A percentile compares a stretch with the other conserved stretches of the same genome.
Conservation (phyloP, 495 filamentous ascomycete genomes). For the Penicillium parvum region DNA sequence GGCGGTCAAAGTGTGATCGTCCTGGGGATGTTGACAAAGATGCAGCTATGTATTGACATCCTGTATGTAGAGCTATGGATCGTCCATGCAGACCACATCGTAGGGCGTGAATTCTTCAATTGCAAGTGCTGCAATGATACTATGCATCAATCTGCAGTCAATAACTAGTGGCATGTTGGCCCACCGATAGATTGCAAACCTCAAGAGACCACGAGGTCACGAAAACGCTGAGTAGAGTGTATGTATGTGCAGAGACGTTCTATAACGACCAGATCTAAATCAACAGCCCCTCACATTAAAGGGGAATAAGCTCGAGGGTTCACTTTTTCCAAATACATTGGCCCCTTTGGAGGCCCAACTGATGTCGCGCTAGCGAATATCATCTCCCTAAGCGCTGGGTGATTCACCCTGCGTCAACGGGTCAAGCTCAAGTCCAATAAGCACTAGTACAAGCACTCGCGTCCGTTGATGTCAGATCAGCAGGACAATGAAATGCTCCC, state of each 20-base stretch:
- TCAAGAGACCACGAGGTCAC: conserved; percentile 8
- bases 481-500: conserved; percentile 10
- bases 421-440: conserved; percentile 4
- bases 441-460: too few relatives aligned
- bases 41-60: too few relatives aligned
- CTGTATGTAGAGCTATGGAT: too few relatives aligned
- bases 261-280: conserved; percentile 18
- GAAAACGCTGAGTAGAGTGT: background rate
- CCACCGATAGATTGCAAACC: conserved; percentile 7
- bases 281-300: too few relatives aligned
- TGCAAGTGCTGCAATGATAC: too few relatives aligned
- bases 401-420: conserved; percentile 17
- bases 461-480: conserved; percentile 11
- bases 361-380: background rate
- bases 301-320: too few relatives aligned
- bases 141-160: background rate
- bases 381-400: background rate
- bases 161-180: background rate
- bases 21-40: too few relatives aligned
- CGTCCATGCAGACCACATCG: too few relatives aligned
- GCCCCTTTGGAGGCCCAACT: conserved; percentile 10
- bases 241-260: conserved; percentile 5
- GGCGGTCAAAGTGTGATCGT: too few relatives aligned
- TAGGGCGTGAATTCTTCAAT: too few relatives aligned
- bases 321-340: background rate